These are phyloP conservation scores for Apiospora sp. DNA, from an alignment of 2,329 filamentous ascomycete species.

Conservation along the genomic window DNA sequence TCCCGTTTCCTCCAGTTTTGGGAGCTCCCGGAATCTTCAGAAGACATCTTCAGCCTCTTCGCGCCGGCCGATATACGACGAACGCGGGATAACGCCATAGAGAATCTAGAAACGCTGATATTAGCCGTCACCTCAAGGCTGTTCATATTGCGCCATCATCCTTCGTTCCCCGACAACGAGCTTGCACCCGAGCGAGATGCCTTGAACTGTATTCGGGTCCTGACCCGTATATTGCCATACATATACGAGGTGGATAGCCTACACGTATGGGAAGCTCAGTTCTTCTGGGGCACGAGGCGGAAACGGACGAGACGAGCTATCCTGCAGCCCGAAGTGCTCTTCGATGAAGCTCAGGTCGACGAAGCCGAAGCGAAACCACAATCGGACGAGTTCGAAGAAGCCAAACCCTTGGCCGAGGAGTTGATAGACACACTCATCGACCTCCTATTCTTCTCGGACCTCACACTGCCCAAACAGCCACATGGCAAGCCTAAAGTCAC, in stretches of 20 bases:
- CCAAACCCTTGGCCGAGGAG: conserved; percentile 89
- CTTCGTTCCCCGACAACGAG: conserved; percentile 87
- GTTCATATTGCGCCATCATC: conserved; percentile 83
- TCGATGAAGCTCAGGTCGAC: conserved; percentile 75
- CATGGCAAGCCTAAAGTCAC: conserved; percentile 81
- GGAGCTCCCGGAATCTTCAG: conserved; percentile 93
- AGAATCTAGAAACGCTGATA: conserved; percentile 90
- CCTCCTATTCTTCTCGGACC: conserved; percentile 88
- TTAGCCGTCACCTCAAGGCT: conserved; percentile 84
- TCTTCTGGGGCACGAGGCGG: conserved; percentile 86
- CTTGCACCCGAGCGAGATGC: conserved; percentile 83
- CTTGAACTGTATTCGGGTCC: conserved; percentile 92
- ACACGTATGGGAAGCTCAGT: conserved; percentile 85
- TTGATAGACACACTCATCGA: conserved; percentile 90
- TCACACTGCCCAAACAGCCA: conserved; percentile 80
- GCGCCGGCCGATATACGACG: conserved; percentile 87
- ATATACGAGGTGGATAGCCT: conserved; percentile 89
- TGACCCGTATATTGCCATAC: conserved; percentile 89
- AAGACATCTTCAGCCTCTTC: conserved; percentile 97
- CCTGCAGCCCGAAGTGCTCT: conserved; percentile 79
- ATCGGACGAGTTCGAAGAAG: conserved; percentile 76
- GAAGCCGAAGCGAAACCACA: conserved; percentile 51
- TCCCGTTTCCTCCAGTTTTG: conserved; percentile 72
- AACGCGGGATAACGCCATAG: conserved; percentile 82
- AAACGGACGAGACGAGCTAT: conserved; percentile 72